phyloP scores from a whole-genome alignment of 1,284 basidiomycete species.

The Fomitopsis palustris region DNA sequence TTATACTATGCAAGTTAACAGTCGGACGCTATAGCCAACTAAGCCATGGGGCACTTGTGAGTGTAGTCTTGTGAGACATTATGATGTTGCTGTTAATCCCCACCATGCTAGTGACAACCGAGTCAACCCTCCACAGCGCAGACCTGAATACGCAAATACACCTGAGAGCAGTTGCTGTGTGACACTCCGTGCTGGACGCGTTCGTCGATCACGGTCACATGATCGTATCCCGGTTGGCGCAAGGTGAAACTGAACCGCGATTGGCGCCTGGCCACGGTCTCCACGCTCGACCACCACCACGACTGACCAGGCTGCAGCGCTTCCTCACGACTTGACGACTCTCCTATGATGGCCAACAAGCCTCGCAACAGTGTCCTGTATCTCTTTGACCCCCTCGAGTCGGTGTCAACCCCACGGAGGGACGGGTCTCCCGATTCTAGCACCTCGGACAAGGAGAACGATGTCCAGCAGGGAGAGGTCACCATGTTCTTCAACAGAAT shows the following conservation, averaged over 20 bases:
- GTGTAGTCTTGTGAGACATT: too few species aligned
- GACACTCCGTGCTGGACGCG: background rate
- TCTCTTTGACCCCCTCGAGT: conserved; percentile 54
- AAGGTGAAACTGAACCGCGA: background rate
- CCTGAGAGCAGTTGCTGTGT: background rate
- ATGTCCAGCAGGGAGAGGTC: conserved; percentile 37
- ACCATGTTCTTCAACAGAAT: conserved; percentile 48
- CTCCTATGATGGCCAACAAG: conserved; percentile 25
- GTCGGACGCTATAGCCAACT: conserved; percentile 83
- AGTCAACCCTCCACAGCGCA: too few species aligned
- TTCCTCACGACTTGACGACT: background rate
- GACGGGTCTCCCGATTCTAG: conserved; percentile 31
- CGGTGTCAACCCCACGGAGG: conserved; percentile 19
- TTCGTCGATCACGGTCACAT: background rate
- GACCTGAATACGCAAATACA: background rate
- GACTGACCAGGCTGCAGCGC: background rate
- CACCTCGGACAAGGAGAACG: conserved; percentile 57
- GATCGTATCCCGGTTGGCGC: background rate
- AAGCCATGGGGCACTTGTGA: conserved; percentile 64
- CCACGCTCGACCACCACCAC: background rate
- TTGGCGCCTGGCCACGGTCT: background rate
- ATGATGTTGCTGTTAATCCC: too few species aligned
- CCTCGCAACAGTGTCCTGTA: conserved; percentile 46
- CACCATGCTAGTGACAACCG: too few species aligned
- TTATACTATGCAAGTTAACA: conserved; percentile 49